phyloP scores from a whole-genome alignment of 495 filamentous ascomycete species.

The Pseudomonodictys pantanalensis region DNA sequence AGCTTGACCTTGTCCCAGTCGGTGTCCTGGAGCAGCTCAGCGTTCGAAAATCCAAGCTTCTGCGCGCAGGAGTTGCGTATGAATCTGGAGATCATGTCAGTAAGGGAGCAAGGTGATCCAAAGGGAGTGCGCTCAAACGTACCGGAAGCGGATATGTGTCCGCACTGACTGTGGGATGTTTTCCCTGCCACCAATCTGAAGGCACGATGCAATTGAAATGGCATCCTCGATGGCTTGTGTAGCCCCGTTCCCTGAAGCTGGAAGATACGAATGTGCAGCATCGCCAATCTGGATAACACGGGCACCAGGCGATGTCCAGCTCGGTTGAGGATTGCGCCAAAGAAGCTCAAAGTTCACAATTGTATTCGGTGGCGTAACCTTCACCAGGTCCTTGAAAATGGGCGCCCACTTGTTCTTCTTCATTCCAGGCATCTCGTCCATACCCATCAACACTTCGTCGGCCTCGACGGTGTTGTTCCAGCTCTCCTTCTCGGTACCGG shows the following conservation, averaged over 20 bases:
- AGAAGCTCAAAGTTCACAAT: conserved; percentile 41
- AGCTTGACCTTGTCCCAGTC: conserved; percentile 57
- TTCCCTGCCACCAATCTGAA: conserved; percentile 36
- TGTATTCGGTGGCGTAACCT: conserved; percentile 34
- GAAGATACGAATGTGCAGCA: conserved; percentile 40
- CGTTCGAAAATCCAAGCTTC: conserved; percentile 52
- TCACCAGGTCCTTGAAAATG: conserved; percentile 36
- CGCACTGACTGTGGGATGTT: conserved; percentile 41
- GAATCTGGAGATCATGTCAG: conserved; percentile 45
- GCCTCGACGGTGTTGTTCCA: conserved; percentile 54
- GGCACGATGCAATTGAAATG: conserved; percentile 37
- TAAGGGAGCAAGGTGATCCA: background rate
- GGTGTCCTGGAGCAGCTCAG: conserved; percentile 56
- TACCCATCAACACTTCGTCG: conserved; percentile 53
- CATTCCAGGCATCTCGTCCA: conserved; percentile 47
- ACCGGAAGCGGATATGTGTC: conserved; percentile 44
- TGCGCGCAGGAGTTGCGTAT: conserved; percentile 56
- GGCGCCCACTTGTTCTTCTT: conserved; percentile 33
- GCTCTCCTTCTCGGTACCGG: conserved; percentile 49
- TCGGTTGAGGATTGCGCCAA: conserved; percentile 40
- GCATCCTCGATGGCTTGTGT: conserved; percentile 44
- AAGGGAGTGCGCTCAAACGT: background rate
- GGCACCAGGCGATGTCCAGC: conserved; percentile 35
- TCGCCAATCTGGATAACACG: conserved; percentile 42
- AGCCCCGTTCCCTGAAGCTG: conserved; percentile 40